These are phyloP conservation scores for Ophiostoma tasmaniense DNA, from an alignment of 2,329 filamentous ascomycete genomes.

Conservation along the genomic window DNA sequence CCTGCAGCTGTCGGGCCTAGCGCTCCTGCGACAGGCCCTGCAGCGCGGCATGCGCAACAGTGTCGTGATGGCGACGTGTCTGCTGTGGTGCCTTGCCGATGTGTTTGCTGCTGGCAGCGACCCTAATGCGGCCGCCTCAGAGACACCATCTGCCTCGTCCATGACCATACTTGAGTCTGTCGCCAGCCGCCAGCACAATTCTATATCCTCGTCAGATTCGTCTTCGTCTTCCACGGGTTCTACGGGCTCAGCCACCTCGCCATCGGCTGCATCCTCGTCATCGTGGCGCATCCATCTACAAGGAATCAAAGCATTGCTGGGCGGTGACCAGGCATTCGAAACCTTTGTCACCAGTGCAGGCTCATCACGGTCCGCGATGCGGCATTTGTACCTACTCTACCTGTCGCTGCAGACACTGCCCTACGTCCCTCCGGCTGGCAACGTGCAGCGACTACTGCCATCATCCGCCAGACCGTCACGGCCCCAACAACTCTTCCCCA, in stretches of 20 bases:
- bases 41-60: conserved; percentile 5
- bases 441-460: neutral
- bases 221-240: neutral
- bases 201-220: neutral
- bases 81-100: conserved; percentile 17
- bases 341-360: conserved; percentile 9
- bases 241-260: neutral
- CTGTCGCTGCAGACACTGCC: conserved; percentile 14
- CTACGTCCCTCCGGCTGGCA: neutral
- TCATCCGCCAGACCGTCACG: neutral
- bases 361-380: conserved; percentile 11
- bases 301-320: conserved; percentile 16
- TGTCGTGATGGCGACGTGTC: conserved; percentile 13
- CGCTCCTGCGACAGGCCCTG: conserved; percentile 13
- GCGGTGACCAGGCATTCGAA: conserved; percentile 9
- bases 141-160: neutral
- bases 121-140: neutral
- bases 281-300: conserved; percentile 18
- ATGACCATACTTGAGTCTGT: neutral
- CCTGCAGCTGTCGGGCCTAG: conserved; percentile 14
- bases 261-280: neutral
- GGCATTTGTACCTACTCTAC: conserved; percentile 16
- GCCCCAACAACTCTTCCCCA: neutral
- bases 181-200: neutral
- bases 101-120: conserved; percentile 11